A percentile compares a stretch with the other conserved stretches of the same genome.
phyloP scores from a whole-genome alignment of 768 basidiomycete genomes.

The Tylopilus rubrobrunneus region DNA sequence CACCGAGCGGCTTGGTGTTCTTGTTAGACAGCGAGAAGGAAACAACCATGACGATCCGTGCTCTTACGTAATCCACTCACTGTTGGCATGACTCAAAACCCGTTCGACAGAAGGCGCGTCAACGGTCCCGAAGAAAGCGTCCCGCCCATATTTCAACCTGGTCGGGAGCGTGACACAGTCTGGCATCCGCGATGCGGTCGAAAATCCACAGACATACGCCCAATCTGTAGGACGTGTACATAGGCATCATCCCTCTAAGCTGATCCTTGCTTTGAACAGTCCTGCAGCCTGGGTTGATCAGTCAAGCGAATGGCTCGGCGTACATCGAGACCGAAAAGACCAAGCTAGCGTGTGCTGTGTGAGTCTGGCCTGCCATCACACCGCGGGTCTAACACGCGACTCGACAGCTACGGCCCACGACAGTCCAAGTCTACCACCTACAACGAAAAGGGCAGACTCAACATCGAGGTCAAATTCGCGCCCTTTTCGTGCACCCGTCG shows the following conservation, averaged over 20 bases:
- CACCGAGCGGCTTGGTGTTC: slow-evolving; percentile 52
- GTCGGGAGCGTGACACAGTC: slow-evolving; percentile 22
- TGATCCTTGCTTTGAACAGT: slow-evolving; percentile 51
- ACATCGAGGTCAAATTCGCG: slow-evolving; percentile 95
- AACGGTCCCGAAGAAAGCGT: slow-evolving; percentile 87
- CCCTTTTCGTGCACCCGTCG: slow-evolving; percentile 84
- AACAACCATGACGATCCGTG: slow-evolving; percentile 62
- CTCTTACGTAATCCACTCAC: slow-evolving; percentile 24
- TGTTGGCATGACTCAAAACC: slow-evolving; percentile 44
- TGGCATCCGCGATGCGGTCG: slow-evolving; percentile 46
- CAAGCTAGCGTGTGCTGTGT: slow-evolving; percentile 97
- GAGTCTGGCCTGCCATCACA: slow-evolving; percentile 28
- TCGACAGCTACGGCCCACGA: slow-evolving; percentile 72
- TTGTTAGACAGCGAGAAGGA: slow-evolving; percentile 73
- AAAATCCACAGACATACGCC: slow-evolving; percentile 62
- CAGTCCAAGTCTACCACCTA: slow-evolving; percentile 79
- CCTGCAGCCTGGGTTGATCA: slow-evolving; percentile 85
- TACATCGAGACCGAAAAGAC: slow-evolving; percentile 92
- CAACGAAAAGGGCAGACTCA: slow-evolving; percentile 83
- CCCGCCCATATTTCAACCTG: slow-evolving; percentile 54
- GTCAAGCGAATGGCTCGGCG: slow-evolving; percentile 92
- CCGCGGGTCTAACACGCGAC: slow-evolving; percentile 2
- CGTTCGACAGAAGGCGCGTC: slow-evolving; percentile 81
- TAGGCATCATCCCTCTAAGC: neutral
- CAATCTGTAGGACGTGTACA: slow-evolving; percentile 64